These are phyloP conservation scores for Debaryomyces subglobosus DNA, from an alignment of 1,139 yeast species.

Conservation along the genomic window DNA sequence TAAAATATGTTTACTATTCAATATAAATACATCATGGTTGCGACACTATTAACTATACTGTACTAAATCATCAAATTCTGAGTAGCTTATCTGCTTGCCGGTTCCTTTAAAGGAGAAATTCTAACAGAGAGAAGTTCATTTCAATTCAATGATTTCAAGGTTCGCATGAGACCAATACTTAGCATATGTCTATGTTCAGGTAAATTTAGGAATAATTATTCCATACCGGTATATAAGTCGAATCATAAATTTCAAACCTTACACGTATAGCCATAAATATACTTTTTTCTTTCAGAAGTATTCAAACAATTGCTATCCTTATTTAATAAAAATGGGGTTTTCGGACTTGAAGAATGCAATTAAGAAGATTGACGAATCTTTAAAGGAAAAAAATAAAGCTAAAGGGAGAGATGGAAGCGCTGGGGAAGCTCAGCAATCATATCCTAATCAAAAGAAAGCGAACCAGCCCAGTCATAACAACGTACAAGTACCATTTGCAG, in stretches of 20 bases:
- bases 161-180: not conserved
- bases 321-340: slow-evolving; percentile 28
- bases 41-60: no score
- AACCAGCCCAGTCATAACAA: not conserved
- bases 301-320: not conserved
- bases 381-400: slow-evolving; percentile 11
- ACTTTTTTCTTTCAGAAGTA: not conserved
- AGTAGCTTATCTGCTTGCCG: not conserved
- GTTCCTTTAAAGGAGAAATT: no score
- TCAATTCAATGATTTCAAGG: not conserved
- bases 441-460: slow-evolving; percentile 1
- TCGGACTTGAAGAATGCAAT: slow-evolving; percentile 30
- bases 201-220: not conserved
- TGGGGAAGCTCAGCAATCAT: slow-evolving; percentile 8
- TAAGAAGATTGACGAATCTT: slow-evolving; percentile 22
- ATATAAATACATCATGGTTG: no score
- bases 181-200: not conserved
- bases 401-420: not conserved
- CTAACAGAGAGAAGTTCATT: not conserved
- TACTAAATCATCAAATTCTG: not conserved
- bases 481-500: not conserved
- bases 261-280: not conserved
- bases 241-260: not conserved
- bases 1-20: no score
- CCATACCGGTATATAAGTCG: slow-evolving; percentile 5